Evolutionary conservation across 257 asterid species (phyloP), one percentile per base, ranked within the genome.

Genomic region (Asclepias syriaca): DNA sequence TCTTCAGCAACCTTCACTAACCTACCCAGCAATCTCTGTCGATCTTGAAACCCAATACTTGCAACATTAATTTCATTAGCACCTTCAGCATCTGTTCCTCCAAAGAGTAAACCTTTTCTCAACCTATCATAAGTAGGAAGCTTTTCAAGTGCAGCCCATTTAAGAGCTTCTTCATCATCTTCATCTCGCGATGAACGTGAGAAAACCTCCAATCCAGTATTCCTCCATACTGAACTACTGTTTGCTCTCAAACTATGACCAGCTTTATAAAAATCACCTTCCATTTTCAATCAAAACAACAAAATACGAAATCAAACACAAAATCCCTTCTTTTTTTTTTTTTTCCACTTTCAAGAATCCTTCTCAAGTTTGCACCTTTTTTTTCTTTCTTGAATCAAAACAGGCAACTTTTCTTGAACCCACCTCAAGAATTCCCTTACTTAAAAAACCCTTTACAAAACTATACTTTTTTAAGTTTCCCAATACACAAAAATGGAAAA

Each of bases 141-240:
- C 32, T 86, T 89, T 39, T 89, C 96, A 2, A 89, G 82, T 4
- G 87, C 80, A 49, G 96, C 94, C 96, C 96, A 87, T 72, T 74
- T 84, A 4, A 87, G 72, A 59, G 89, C 87, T 21, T 87, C 94
- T 77, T 89, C 96, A 21, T 89, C 96, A 27, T 87, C 90, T 74
- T 87, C 94, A 6, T 86, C 86, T 8, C 84, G 80, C 0, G 83
- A 59, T 16, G 94, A 84, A 34, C 85, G 86, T 9, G 92, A 79
- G 56, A 87, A 87, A 2, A 76, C 76, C 24, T 83, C 90, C 0
- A 74, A 12, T 0, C 87, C 90, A 0, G 84, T 75, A 37, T 75
- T 87, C 75, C 93, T 81, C 96, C 93, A 89, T 64, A 85, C 2
- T 5, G 83, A 74, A 21, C 77, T 57, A 43, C 91, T 85, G 69